phyloP scores from a whole-genome alignment of 176 grass and related monocot genomes.

The Luzula sylvatica region DNA sequence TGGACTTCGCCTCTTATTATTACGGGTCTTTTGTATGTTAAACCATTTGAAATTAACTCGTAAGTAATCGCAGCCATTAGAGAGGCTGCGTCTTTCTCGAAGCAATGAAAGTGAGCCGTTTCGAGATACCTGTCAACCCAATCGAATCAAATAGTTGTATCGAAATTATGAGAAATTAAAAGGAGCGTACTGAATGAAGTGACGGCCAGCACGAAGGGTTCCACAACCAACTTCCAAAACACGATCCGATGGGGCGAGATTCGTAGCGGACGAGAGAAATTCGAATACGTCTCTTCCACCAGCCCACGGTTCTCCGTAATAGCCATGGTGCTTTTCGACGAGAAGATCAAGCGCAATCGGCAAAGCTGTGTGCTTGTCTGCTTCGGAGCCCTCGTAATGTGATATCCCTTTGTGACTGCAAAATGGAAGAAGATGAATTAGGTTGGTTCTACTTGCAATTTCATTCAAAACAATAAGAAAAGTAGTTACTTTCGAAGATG shows the following conservation, averaged over 20 bases:
- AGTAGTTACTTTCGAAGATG: conserved; percentile 16
- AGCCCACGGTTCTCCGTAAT: conserved; percentile 86
- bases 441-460: background rate
- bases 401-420: conserved; percentile 27
- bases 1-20: conserved; percentile 21
- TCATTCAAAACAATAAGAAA: background rate
- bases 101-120: conserved; percentile 15
- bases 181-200: background rate
- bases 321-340: conserved; percentile 95
- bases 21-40: conserved; percentile 22
- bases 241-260: conserved; percentile 35
- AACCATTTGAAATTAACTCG: conserved; percentile 23
- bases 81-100: conserved; percentile 29
- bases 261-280: conserved; percentile 50
- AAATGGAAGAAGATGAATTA: background rate
- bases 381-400: conserved; percentile 26
- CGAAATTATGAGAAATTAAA: conserved; percentile 19
- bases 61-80: conserved; percentile 23
- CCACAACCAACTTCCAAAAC: conserved; percentile 90
- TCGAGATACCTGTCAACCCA: conserved; percentile 21
- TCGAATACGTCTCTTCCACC: conserved; percentile 80
- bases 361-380: conserved; percentile 57
- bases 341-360: conserved; percentile 70
- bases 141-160: background rate
- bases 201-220: conserved; percentile 67